Percentiles rank a stretch among this genome's conserved stretches.
Conservation (phyloP, 768 basidiomycete species). For the Leccinum incarnatum region DNA sequence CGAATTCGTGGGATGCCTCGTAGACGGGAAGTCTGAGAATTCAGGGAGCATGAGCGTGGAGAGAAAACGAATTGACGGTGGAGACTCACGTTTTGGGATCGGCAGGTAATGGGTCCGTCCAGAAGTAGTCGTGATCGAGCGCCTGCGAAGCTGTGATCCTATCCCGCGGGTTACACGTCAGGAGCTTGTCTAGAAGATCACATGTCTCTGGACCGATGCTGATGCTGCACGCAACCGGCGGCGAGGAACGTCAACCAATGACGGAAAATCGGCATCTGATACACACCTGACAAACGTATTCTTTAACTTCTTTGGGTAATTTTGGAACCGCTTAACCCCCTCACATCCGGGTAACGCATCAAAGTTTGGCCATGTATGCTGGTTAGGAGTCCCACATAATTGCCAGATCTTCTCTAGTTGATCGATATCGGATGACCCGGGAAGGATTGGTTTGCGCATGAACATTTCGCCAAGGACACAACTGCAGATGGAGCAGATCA, state of each 20-base stretch:
- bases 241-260: background rate
- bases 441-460: constrained; percentile 78
- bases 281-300: constrained; percentile 59
- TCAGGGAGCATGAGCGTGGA: background rate
- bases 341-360: constrained; percentile 77
- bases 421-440: constrained; percentile 86
- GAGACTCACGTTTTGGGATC: constrained; percentile 71
- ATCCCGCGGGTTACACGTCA: constrained; percentile 79
- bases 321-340: constrained; percentile 64
- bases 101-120: constrained; percentile 84
- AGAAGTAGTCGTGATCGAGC: constrained; percentile 92
- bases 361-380: constrained; percentile 77
- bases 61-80: background rate
- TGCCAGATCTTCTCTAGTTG: constrained; percentile 88
- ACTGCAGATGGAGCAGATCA: constrained; percentile 37
- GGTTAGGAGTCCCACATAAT: constrained; percentile 85
- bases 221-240: constrained; percentile 14
- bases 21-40: constrained; percentile 62
- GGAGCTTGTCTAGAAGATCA: constrained; percentile 78
- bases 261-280: background rate
- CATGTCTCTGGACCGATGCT: constrained; percentile 73
- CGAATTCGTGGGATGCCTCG: constrained; percentile 82
- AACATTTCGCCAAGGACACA: constrained; percentile 99
- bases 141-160: constrained; percentile 85
- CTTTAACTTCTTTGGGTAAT: constrained; percentile 53